Evolutionary conservation across 306 rosid genomes (phyloP).

Genomic region (Rosa lucieae): DNA sequence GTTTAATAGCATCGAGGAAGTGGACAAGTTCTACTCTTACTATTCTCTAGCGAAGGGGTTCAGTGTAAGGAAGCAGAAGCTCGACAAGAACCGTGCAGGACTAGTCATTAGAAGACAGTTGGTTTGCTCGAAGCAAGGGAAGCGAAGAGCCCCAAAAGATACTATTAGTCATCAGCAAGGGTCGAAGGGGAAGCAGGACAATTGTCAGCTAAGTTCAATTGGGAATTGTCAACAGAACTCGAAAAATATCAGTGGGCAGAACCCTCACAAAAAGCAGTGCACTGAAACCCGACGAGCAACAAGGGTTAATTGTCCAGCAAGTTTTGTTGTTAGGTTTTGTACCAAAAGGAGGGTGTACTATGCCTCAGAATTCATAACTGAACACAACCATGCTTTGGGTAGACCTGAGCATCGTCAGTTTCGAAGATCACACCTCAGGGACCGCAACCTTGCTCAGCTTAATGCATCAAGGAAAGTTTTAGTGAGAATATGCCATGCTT

Average conservation of each 20-base stretch:
- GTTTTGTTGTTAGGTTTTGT: background rate
- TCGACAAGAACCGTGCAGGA: background rate
- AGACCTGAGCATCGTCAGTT: background rate
- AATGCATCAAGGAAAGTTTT: background rate
- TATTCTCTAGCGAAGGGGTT: background rate
- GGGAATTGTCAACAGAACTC: background rate
- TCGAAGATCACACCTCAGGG: background rate
- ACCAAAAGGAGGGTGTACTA: slow-evolving; percentile 1
- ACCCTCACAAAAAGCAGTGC: slow-evolving; percentile 1
- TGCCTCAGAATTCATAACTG: background rate
- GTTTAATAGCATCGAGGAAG: slow-evolving; percentile 3
- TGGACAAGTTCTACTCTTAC: background rate
- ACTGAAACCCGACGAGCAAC: background rate
- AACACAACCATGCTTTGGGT: slow-evolving; percentile 3
- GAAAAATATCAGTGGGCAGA: background rate
- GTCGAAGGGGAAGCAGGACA: background rate
- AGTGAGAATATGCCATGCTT: background rate
- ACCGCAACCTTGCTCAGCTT: background rate
- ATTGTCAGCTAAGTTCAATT: background rate
- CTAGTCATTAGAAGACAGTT: background rate
- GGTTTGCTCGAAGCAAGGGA: slow-evolving; percentile 9
- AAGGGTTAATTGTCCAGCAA: background rate
- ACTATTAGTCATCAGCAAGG: background rate
- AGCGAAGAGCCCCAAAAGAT: background rate
- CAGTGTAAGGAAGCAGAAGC: background rate